Evolutionary conservation across 345 rosid species (phyloP), one percentile per base, ranked within the genome.

Genomic region (Mangifera indica): DNA sequence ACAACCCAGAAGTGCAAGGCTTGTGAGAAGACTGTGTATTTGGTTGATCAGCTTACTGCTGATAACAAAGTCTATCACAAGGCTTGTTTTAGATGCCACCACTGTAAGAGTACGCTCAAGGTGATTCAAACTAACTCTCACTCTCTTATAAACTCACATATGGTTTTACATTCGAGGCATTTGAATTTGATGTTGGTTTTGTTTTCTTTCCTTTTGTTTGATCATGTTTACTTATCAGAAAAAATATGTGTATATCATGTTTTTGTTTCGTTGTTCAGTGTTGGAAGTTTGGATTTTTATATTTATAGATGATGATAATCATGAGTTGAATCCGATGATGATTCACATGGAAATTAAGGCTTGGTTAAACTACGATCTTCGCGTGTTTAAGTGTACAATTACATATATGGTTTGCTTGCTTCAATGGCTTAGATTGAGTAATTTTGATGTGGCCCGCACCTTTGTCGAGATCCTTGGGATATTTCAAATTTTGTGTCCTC

Each of bases 21-120:
- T 10, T 84, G 87, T 25, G 85, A 84, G 34, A 84, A 84, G 78
- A 84, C 87, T 15, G 87, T 84, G 17, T 82, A 84, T 72, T 72
- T 82, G 69, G 85, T 84, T 40, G 87, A 84, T 71, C 81, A 80
- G 64, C 82, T 81, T 24, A 78, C 87, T 51, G 82, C 87, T 71
- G 87, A 84, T 46, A 75, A 73, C 79, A 80, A 76, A 65, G 76
- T 81, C 42, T 84, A 72, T 63, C 85, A 84, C 74, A 84, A 80
- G 77, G 82, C 87, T 63, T 82, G 87, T 63, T 84, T 84, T 74
- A 80, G 85, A 67, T 84, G 87, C 70, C 81, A 84, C 79, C 87
- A 84, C 69, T 84, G 87, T 82, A 84, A 81, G 77, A 72, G 85
- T 46, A 84, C 87, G 67, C 85, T 84, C 45, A 84, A 84, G 82